These are phyloP conservation scores for Echeveria elegans DNA, from an alignment of 164 flowering plant species.

Conservation along the genomic window DNA sequence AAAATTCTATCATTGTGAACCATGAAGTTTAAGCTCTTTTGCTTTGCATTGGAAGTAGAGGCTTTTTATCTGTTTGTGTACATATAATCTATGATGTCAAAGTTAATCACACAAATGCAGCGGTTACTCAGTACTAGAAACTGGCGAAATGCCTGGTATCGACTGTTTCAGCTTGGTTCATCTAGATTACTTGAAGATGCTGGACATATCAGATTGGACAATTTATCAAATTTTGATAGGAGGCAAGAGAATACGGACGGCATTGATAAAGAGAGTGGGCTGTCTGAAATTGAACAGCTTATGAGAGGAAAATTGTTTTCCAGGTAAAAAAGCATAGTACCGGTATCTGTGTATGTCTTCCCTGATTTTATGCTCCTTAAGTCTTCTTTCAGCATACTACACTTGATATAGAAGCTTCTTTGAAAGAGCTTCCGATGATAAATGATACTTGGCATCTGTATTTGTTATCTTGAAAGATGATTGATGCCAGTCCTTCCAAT, in stretches of 20 bases:
- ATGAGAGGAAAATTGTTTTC: conserved; percentile 51
- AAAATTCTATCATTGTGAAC: neutral
- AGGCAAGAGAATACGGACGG: conserved; percentile 14
- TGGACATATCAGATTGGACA: conserved; percentile 20
- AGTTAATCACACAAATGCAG: neutral
- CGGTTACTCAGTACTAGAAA: neutral
- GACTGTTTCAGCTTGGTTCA: conserved; percentile 29
- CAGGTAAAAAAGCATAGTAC: conserved; percentile 33
- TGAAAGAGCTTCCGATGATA: neutral
- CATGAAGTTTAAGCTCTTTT: neutral
- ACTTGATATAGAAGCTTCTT: neutral
- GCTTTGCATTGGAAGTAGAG: too few relatives aligned
- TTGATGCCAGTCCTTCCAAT: conserved; percentile 4
- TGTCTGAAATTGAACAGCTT: conserved; percentile 60
- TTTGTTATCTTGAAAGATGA: neutral
- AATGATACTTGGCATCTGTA: neutral
- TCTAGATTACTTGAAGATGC: conserved; percentile 19
- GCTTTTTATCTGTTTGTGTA: neutral
- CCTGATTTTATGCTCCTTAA: neutral
- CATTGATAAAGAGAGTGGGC: conserved; percentile 18
- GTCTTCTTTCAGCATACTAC: neutral
- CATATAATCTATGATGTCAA: neutral
- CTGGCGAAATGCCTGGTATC: neutral
- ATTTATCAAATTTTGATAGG: conserved; percentile 13
- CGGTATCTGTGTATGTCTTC: neutral